These are phyloP conservation scores for Exobasidium cylindrosporum DNA, from an alignment of 1,284 basidiomycete species.

Conservation along the genomic window DNA sequence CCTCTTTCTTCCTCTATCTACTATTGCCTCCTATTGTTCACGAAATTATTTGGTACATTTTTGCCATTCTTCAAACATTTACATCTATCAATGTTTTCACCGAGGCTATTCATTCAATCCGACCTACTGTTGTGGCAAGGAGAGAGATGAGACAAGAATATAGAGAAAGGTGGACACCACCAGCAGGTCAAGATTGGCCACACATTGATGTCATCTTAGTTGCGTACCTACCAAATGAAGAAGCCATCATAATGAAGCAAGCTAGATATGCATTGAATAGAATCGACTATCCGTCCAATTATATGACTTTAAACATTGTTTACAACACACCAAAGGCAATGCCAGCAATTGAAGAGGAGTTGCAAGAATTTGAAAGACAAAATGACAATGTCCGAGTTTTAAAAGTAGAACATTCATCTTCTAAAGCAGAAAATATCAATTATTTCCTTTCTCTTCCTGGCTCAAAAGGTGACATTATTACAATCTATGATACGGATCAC, in stretches of 20 bases:
- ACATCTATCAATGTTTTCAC: slow-evolving; percentile 31
- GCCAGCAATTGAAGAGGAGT: slow-evolving; percentile 33
- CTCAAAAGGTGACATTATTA: slow-evolving; percentile 38
- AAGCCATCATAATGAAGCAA: slow-evolving; percentile 45
- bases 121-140: slow-evolving; percentile 32
- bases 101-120: slow-evolving; percentile 38
- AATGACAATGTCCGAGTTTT: slow-evolving; percentile 32
- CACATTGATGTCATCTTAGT: slow-evolving; percentile 42
- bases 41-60: slow-evolving; percentile 38
- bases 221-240: slow-evolving; percentile 43
- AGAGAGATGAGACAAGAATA: slow-evolving; percentile 29
- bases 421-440: slow-evolving; percentile 46
- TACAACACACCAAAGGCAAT: slow-evolving; percentile 48
- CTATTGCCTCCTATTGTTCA: slow-evolving; percentile 31
- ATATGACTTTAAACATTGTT: slow-evolving; percentile 39
- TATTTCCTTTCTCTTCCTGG: slow-evolving; percentile 35
- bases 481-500: slow-evolving; percentile 47
- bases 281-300: slow-evolving; percentile 37
- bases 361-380: slow-evolving; percentile 26
- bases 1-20: slow-evolving; percentile 37
- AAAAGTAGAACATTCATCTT: slow-evolving; percentile 40
- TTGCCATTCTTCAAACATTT: slow-evolving; percentile 32
- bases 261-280: slow-evolving; percentile 34
- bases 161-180: slow-evolving; percentile 20
- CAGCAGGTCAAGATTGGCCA: slow-evolving; percentile 22